phyloP scores from a whole-genome alignment of 257 asterid genomes.

The Solanum chilense region DNA sequence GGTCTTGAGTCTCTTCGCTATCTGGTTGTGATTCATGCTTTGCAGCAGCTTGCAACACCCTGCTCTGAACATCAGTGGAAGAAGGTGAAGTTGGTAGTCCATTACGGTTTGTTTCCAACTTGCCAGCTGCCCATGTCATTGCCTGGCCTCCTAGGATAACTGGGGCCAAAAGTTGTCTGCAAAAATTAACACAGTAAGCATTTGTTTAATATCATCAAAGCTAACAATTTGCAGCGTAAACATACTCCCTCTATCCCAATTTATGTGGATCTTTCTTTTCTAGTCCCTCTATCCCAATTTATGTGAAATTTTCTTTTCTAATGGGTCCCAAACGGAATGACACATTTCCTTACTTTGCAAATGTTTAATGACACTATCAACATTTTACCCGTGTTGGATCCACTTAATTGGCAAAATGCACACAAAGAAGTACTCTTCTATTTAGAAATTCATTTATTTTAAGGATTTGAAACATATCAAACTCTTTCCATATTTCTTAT shows the following conservation, averaged over 20 bases:
- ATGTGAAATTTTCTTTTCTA: not conserved
- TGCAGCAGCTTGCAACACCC: constrained; percentile 95
- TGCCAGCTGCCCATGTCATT: constrained; percentile 63
- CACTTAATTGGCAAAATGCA: not conserved
- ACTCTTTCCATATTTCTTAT: not conserved
- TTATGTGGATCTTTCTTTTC: not conserved
- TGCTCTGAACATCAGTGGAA: constrained; percentile 68
- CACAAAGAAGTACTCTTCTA: not conserved
- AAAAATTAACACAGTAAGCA: not conserved
- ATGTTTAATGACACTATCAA: not conserved
- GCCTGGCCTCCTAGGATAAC: constrained; percentile 60
- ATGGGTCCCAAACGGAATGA: not conserved
- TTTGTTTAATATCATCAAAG: not conserved
- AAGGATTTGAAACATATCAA: not conserved
- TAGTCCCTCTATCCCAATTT: not conserved
- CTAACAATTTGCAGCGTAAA: not conserved
- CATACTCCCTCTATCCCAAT: not conserved
- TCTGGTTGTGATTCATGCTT: constrained; percentile 86
- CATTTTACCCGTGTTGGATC: not conserved
- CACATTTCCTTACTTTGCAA: not conserved
- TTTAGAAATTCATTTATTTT: not conserved
- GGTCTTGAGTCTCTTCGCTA: constrained; percentile 31
- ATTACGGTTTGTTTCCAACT: constrained; percentile 38
- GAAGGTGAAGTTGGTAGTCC: constrained; percentile 90
- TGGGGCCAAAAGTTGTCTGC: constrained; percentile 56